These are phyloP conservation scores for Metschnikowia shivogae DNA, from an alignment of 805 yeast species.

Conservation along the genomic window DNA sequence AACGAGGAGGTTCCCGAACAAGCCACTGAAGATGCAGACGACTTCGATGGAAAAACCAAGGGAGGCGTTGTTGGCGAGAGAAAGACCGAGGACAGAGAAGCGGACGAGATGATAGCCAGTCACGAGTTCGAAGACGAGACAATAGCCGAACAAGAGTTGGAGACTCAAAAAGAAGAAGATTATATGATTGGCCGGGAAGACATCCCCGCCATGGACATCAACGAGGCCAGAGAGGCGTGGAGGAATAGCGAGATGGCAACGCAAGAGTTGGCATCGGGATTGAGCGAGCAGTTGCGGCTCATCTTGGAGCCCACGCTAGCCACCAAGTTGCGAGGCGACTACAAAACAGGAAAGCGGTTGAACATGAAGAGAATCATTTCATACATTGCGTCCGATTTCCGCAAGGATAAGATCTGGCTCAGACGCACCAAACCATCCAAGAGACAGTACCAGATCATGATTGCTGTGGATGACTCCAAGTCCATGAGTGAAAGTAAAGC, in stretches of 20 bases:
- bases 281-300: constrained; percentile 88
- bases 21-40: constrained; percentile 29
- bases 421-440: constrained; percentile 96
- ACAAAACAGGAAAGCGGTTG: constrained; percentile 92
- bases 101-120: constrained; percentile 14
- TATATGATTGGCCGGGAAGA: constrained; percentile 20
- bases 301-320: constrained; percentile 94
- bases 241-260: constrained; percentile 77
- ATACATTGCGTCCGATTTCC: constrained; percentile 94
- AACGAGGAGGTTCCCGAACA: constrained; percentile 27
- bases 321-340: constrained; percentile 93
- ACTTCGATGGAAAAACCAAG: constrained; percentile 45
- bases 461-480: constrained; percentile 94
- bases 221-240: constrained; percentile 79
- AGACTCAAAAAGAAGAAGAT: constrained; percentile 15
- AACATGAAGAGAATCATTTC: constrained; percentile 98
- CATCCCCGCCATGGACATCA: constrained; percentile 48
- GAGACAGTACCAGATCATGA: constrained; percentile 95
- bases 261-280: constrained; percentile 77
- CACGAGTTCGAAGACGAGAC: constrained; percentile 26
- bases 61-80: constrained; percentile 52
- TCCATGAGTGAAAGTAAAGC: constrained; percentile 94
- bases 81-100: constrained; percentile 22
- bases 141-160: constrained; percentile 12
- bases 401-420: constrained; percentile 97